phyloP scores from a whole-genome alignment of 108 stramenopile genomes.

The Stephanodiscus minutulus region DNA sequence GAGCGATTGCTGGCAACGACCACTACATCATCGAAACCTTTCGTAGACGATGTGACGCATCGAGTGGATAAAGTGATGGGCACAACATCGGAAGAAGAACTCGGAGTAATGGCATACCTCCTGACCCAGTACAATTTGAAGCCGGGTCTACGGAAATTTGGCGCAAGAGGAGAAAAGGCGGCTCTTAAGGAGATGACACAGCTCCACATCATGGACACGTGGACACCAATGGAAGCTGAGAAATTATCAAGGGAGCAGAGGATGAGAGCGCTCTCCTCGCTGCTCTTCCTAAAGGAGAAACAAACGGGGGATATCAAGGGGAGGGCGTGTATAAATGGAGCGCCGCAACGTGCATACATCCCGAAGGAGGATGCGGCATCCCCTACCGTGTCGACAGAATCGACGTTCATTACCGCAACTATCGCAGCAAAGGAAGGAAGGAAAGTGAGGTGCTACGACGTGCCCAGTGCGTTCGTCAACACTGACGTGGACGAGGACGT shows the following conservation, averaged over 20 bases:
- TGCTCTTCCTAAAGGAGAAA: slow-evolving; percentile 48
- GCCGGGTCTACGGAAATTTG: neutral
- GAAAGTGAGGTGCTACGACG: slow-evolving; percentile 43
- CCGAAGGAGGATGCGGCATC: slow-evolving; percentile 26
- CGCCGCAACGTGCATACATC: slow-evolving; percentile 24
- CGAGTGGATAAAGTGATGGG: neutral
- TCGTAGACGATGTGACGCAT: neutral
- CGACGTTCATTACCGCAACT: slow-evolving; percentile 16
- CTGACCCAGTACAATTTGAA: slow-evolving; percentile 10
- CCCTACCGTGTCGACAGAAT: slow-evolving; percentile 27
- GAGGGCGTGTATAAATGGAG: slow-evolving; percentile 29
- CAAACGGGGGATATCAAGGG: slow-evolving; percentile 36
- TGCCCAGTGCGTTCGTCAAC: slow-evolving; percentile 53
- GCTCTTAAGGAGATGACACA: neutral
- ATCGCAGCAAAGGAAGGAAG: slow-evolving; percentile 47
- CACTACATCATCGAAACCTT: neutral
- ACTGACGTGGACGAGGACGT: slow-evolving; percentile 33
- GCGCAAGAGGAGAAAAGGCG: neutral
- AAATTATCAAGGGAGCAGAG: slow-evolving; percentile 14
- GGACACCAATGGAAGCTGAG: neutral
- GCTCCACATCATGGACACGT: slow-evolving; percentile 1
- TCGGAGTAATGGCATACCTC: neutral
- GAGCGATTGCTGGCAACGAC: neutral
- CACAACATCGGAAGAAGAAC: neutral
- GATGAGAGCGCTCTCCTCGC: slow-evolving; percentile 10